phyloP scores from a whole-genome alignment of 371 early-diverging fungal species.

The Zychaea mexicana region DNA sequence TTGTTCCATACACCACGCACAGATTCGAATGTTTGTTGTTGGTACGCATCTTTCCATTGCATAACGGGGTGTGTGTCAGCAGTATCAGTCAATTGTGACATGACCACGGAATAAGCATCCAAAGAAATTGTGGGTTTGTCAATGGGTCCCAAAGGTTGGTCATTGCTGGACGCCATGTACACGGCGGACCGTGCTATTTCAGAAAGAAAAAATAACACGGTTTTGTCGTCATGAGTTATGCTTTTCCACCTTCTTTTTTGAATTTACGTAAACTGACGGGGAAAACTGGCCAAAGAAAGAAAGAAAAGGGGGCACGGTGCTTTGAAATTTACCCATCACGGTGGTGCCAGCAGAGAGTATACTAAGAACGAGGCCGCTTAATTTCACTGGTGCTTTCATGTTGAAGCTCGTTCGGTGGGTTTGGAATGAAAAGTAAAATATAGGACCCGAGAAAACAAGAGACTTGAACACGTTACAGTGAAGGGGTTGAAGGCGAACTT shows the following conservation, averaged over 20 bases:
- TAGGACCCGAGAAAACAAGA: not conserved
- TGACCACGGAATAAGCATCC: constrained; percentile 24
- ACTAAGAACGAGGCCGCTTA: constrained; percentile 5
- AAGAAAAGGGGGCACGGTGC: not conserved
- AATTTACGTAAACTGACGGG: no score
- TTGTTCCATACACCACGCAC: constrained; percentile 18
- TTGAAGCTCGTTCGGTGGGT: no score
- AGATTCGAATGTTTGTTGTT: constrained; percentile 15
- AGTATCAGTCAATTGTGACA: constrained; percentile 24
- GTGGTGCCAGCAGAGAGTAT: constrained; percentile 12
- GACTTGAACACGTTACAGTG: not conserved
- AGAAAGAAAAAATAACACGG: no score
- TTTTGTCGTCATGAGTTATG: not conserved
- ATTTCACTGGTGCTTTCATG: not conserved
- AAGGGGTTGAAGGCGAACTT: not conserved
- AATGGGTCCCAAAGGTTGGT: not conserved
- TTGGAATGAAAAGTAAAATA: not conserved
- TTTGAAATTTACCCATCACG: constrained; percentile 15
- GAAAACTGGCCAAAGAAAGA: not conserved
- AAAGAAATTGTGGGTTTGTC: constrained; percentile 18
- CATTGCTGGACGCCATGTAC: constrained; percentile 17
- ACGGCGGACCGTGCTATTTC: constrained; percentile 30
- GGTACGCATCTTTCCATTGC: constrained; percentile 17
- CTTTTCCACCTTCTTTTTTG: no score
- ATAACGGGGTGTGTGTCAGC: constrained; percentile 14